Conservation (phyloP, 805 yeast genomes). For the Candida chauliodis region DNA sequence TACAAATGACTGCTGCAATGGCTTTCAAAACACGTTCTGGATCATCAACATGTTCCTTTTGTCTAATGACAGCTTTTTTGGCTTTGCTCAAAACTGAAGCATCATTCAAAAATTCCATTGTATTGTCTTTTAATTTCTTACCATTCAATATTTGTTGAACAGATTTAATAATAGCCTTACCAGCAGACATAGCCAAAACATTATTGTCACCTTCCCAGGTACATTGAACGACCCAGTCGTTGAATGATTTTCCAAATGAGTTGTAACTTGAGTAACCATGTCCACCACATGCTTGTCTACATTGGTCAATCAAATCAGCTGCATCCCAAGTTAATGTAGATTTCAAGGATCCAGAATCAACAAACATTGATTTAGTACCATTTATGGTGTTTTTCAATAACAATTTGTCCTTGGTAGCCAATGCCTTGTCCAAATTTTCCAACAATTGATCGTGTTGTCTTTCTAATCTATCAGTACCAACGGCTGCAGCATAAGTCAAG, state of each 20-base stretch:
- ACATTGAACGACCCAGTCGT: slow-evolving; percentile 96
- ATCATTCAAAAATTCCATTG: slow-evolving; percentile 12
- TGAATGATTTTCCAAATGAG: slow-evolving; percentile 83
- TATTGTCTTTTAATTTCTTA: slow-evolving; percentile 46
- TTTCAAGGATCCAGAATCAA: slow-evolving; percentile 82
- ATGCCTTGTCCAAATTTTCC: slow-evolving; percentile 52
- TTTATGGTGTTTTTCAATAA: slow-evolving; percentile 46
- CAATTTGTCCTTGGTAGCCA: slow-evolving; percentile 45
- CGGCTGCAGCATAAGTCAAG: slow-evolving; percentile 69
- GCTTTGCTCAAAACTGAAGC: slow-evolving; percentile 15
- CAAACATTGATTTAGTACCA: slow-evolving; percentile 72
- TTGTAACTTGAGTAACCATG: slow-evolving; percentile 94
- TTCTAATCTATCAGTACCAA: slow-evolving; percentile 64
- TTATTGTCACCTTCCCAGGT: slow-evolving; percentile 99
- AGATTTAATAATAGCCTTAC: slow-evolving; percentile 66
- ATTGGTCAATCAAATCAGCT: slow-evolving; percentile 76
- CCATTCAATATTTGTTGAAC: slow-evolving; percentile 34
- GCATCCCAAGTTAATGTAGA: slow-evolving; percentile 88
- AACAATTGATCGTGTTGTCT: slow-evolving; percentile 48
- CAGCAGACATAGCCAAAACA: slow-evolving; percentile 78
- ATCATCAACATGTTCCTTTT: slow-evolving; percentile 25
- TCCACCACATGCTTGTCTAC: slow-evolving; percentile 94
- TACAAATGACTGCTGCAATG: slow-evolving; percentile 38
- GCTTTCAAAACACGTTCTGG: slow-evolving; percentile 32
- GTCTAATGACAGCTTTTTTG: slow-evolving; percentile 29